A percentile compares a stretch with the other conserved stretches of the same genome.
These are phyloP conservation scores for Nitzschia putrida DNA, from an alignment of 108 stramenopile species.

Conservation along the genomic window DNA sequence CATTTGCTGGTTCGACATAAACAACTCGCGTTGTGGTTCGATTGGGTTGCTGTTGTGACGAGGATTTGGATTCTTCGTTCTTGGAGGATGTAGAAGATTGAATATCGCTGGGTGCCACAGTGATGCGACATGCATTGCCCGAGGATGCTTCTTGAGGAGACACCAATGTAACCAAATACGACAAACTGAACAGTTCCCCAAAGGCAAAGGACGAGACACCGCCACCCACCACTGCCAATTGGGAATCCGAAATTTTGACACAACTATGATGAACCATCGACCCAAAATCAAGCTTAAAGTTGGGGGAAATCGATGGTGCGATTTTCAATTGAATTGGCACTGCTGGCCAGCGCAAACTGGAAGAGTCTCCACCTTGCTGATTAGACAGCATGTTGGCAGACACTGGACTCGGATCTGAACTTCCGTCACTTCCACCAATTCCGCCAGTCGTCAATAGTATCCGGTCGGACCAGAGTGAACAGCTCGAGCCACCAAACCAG, in stretches of 20 bases:
- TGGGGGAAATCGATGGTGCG: constrained; percentile 20
- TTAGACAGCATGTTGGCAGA: too few relatives aligned
- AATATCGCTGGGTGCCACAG: neutral
- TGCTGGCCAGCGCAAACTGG: too few relatives aligned
- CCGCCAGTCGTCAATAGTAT: neutral
- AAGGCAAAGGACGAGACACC: constrained; percentile 83
- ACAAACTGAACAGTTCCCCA: constrained; percentile 61
- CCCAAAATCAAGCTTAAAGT: constrained; percentile 44
- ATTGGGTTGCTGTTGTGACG: neutral
- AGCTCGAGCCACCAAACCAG: too few relatives aligned
- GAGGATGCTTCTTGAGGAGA: neutral
- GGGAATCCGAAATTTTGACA: constrained; percentile 30
- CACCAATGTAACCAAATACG: neutral
- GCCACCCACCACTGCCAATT: constrained; percentile 58
- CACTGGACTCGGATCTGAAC: too few relatives aligned
- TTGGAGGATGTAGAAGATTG: neutral
- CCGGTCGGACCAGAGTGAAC: neutral
- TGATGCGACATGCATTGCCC: too few relatives aligned
- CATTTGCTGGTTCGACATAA: constrained; percentile 53
- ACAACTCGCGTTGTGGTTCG: constrained; percentile 35
- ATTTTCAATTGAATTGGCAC: neutral
- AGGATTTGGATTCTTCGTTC: neutral
- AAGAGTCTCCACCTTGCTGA: too few relatives aligned
- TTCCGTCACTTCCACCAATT: too few relatives aligned
- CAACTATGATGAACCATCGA: constrained; percentile 61